Conservation (phyloP, 164 flowering plant species). For the Cinnamomum chago region DNA sequence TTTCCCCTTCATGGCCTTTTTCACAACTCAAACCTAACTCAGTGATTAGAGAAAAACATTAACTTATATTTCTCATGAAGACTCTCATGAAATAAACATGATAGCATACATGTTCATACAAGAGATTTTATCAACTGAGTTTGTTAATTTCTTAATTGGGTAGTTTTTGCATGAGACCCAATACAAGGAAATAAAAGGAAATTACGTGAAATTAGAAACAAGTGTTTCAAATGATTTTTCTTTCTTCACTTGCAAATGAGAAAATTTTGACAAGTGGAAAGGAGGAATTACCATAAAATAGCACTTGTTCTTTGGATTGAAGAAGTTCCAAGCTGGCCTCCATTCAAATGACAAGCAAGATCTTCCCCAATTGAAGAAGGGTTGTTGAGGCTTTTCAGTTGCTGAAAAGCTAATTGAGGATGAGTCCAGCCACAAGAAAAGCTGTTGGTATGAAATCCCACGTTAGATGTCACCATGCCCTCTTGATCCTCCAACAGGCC, state of each 20-base stretch:
- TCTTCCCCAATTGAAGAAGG: slow-evolving; percentile 16
- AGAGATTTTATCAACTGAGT: no score
- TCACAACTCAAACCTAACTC: no score
- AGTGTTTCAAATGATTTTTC: neutral
- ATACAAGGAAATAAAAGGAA: neutral
- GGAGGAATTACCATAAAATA: slow-evolving; percentile 45
- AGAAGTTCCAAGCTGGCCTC: slow-evolving; percentile 32
- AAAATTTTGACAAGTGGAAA: neutral
- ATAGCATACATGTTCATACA: neutral
- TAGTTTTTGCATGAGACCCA: slow-evolving; percentile 6
- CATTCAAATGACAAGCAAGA: slow-evolving; percentile 18
- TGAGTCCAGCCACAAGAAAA: slow-evolving; percentile 24
- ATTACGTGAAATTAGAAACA: neutral
- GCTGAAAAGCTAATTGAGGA: slow-evolving; percentile 22
- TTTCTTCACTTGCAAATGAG: neutral
- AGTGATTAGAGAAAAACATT: no score
- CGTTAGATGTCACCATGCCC: slow-evolving; percentile 23
- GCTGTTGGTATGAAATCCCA: slow-evolving; percentile 31
- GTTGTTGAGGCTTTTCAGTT: slow-evolving; percentile 22
- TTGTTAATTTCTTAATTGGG: neutral
- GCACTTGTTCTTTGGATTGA: slow-evolving; percentile 43
- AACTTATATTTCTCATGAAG: no score
- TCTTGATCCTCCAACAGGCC: slow-evolving; percentile 43
- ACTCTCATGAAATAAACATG: no score
- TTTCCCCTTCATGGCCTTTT: no score